Evolutionary conservation across 306 rosid species (phyloP).

Genomic region (Erythrophleum fordii): DNA sequence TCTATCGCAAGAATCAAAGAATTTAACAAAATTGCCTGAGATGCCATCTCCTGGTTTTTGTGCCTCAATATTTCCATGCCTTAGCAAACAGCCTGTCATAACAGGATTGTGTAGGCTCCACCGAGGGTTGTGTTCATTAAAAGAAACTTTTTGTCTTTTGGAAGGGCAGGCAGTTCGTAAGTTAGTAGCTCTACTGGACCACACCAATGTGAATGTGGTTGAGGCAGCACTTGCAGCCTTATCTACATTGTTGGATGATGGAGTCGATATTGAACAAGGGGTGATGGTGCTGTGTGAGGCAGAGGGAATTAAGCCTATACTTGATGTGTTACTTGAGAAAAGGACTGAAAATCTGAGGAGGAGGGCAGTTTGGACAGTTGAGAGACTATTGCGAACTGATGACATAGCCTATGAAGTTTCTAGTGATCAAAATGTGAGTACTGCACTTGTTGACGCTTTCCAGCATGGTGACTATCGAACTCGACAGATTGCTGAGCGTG

Average conservation of each 20-base stretch:
- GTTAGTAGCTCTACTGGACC: constrained; percentile 90
- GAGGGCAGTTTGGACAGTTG: constrained; percentile 92
- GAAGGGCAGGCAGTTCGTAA: constrained; percentile 82
- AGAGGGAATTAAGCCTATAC: constrained; percentile 79
- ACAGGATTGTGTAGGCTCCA: constrained; percentile 83
- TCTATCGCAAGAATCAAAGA: constrained; percentile 75
- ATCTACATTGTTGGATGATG: constrained; percentile 86
- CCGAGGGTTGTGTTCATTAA: constrained; percentile 78
- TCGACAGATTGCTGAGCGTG: constrained; percentile 92
- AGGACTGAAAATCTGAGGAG: constrained; percentile 81
- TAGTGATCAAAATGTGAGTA: constrained; percentile 81
- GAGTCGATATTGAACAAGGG: constrained; percentile 83
- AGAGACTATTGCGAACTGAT: constrained; percentile 84
- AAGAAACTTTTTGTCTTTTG: constrained; percentile 79
- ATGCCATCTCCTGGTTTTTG: constrained; percentile 68
- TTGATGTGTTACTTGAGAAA: constrained; percentile 84
- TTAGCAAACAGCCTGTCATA: constrained; percentile 62
- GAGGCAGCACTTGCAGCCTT: constrained; percentile 97
- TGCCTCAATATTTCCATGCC: constrained; percentile 75
- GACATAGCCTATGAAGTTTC: constrained; percentile 82
- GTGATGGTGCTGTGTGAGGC: constrained; percentile 71
- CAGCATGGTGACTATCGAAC: constrained; percentile 94
- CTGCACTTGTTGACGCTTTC: constrained; percentile 98
- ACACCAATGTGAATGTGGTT: constrained; percentile 83
- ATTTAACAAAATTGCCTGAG: constrained; percentile 71